phyloP scores from a whole-genome alignment of 345 rosid genomes.

The Euphorbia tirucalli region DNA sequence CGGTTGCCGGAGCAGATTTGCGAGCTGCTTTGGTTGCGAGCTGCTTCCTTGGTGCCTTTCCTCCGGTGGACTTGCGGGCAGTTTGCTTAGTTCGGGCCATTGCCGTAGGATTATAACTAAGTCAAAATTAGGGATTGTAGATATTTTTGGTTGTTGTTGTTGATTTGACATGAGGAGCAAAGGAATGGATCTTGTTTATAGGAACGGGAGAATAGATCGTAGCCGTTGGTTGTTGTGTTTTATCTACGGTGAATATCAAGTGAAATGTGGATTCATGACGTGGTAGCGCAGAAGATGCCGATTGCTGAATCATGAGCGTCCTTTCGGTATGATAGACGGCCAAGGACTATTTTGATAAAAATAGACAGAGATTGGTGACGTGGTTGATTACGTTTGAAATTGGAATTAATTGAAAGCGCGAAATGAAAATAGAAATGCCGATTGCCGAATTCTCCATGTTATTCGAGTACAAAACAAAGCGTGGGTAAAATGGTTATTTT shows the following conservation, averaged over 20 bases:
- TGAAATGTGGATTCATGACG: neutral
- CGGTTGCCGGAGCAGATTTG: constrained; percentile 12
- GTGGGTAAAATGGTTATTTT: no score
- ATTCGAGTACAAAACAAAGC: no score
- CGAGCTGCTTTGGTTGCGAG: constrained; percentile 11
- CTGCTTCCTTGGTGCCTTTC: constrained; percentile 12
- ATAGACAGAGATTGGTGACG: neutral
- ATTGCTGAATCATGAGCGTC: neutral
- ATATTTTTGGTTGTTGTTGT: neutral
- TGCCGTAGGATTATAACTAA: neutral
- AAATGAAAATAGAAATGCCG: neutral
- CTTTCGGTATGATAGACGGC: neutral
- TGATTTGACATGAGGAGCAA: fast-evolving
- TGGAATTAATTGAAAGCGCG: neutral
- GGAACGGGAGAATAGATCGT: neutral
- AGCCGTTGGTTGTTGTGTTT: neutral
- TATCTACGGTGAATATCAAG: neutral
- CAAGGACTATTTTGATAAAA: neutral
- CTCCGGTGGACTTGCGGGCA: constrained; percentile 13
- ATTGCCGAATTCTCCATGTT: no score
- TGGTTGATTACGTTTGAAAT: neutral
- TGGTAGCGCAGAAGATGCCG: neutral
- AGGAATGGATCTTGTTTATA: neutral
- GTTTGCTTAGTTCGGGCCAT: constrained; percentile 16
- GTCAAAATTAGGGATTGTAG: neutral